Conservation (phyloP, 2,329 filamentous ascomycete genomes). For the Dactylonectria estremocensis region DNA sequence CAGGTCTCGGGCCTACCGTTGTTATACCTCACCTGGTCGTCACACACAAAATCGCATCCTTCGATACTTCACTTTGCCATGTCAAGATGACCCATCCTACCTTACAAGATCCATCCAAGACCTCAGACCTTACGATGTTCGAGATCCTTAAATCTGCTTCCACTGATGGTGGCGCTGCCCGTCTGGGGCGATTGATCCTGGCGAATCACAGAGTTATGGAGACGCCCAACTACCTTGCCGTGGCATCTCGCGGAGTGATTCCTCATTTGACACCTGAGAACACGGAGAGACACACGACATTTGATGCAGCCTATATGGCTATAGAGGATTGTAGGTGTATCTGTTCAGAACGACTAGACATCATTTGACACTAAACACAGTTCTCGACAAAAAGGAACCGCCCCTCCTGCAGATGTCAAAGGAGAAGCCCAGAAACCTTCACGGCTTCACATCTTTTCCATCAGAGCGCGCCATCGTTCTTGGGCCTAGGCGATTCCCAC, state of each 20-base stretch:
- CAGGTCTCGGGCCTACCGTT: not conserved
- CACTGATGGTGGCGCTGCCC: constrained; percentile 64
- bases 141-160: constrained; percentile 61
- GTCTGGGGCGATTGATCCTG: constrained; percentile 78
- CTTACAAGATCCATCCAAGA: constrained; percentile 36
- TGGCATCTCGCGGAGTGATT: constrained; percentile 86
- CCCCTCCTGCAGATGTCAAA: constrained; percentile 63
- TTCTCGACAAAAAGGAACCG: constrained; percentile 69
- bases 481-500: constrained; percentile 82
- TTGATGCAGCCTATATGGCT: constrained; percentile 83
- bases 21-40: not conserved
- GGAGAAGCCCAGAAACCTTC: constrained; percentile 71
- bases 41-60: not conserved
- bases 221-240: constrained; percentile 86
- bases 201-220: constrained; percentile 75
- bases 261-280: constrained; percentile 94
- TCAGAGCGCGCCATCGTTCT: constrained; percentile 78
- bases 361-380: constrained; percentile 53
- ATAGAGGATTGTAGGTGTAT: constrained; percentile 89
- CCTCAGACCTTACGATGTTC: constrained; percentile 55
- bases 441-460: constrained; percentile 83
- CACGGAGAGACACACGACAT: constrained; percentile 73
- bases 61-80: constrained; percentile 27
- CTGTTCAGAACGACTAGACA: not conserved
- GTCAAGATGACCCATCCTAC: constrained; percentile 50